phyloP scores from a whole-genome alignment of 2,329 filamentous ascomycete species.

The Alternaria viburni region DNA sequence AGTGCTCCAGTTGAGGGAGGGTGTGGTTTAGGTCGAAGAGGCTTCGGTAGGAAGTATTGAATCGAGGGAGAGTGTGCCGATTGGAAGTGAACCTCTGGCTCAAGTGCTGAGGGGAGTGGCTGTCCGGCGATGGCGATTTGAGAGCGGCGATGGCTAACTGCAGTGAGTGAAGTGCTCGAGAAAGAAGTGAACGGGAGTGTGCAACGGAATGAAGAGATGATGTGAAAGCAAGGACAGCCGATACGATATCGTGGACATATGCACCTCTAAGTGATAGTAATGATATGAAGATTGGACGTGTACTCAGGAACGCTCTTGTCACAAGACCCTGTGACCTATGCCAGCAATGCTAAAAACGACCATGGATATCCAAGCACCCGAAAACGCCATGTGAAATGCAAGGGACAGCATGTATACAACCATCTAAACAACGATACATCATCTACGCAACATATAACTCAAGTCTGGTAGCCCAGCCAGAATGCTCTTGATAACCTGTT shows the following conservation, averaged over 20 bases:
- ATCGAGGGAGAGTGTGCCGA: background rate
- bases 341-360: background rate
- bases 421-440: background rate
- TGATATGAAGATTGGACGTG: background rate
- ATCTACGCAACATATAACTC: constrained; percentile 39
- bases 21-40: background rate
- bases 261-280: background rate
- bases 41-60: background rate
- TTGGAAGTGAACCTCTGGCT: background rate
- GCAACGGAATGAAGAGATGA: background rate
- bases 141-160: background rate
- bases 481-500: constrained; percentile 33
- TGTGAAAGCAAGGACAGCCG: background rate
- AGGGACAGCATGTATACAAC: background rate
- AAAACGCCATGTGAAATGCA: constrained; percentile 3
- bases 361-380: background rate
- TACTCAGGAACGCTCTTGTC: background rate
- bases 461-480: constrained; percentile 39
- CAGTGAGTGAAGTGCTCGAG: background rate
- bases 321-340: background rate
- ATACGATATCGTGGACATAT: background rate
- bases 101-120: background rate
- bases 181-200: background rate
- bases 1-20: background rate
- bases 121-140: background rate